phyloP scores from a whole-genome alignment of 306 rosid genomes.

The Echinosophora koreensis region DNA sequence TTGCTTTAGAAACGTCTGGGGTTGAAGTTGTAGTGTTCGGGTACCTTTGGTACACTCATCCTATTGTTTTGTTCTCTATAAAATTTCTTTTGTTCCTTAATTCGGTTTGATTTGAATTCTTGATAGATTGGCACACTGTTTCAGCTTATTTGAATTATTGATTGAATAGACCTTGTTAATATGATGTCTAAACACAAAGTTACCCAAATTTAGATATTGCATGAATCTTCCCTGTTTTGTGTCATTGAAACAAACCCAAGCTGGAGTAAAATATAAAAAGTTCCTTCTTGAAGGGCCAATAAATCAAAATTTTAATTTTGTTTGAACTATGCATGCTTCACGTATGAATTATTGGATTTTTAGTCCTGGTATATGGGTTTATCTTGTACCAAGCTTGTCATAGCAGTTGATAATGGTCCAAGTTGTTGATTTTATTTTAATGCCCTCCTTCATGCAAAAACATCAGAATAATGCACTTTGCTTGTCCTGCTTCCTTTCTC shows the following conservation, averaged over 20 bases:
- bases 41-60: too few species aligned
- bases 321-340: slow-evolving; percentile 18
- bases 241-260: slow-evolving; percentile 63
- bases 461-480: background rate
- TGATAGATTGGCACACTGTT: too few species aligned
- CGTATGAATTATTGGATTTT: slow-evolving; percentile 6
- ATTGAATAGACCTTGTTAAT: too few species aligned
- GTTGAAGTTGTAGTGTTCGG: too few species aligned
- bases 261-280: background rate
- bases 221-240: slow-evolving; percentile 39
- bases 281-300: slow-evolving; percentile 23
- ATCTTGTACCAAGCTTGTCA: background rate
- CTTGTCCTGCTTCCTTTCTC: background rate
- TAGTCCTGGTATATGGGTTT: background rate
- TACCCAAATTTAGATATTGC: slow-evolving; percentile 13
- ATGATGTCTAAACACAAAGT: slow-evolving; percentile 14
- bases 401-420: slow-evolving; percentile 17
- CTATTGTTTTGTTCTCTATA: too few species aligned
- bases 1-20: too few species aligned
- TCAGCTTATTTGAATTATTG: too few species aligned
- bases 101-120: too few species aligned
- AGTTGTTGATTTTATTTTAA: too few species aligned
- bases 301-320: slow-evolving; percentile 41
- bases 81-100: too few species aligned
- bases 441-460: too few species aligned